Conservation (phyloP, 2,329 filamentous ascomycete species). For the Sporothrix inflata region DNA sequence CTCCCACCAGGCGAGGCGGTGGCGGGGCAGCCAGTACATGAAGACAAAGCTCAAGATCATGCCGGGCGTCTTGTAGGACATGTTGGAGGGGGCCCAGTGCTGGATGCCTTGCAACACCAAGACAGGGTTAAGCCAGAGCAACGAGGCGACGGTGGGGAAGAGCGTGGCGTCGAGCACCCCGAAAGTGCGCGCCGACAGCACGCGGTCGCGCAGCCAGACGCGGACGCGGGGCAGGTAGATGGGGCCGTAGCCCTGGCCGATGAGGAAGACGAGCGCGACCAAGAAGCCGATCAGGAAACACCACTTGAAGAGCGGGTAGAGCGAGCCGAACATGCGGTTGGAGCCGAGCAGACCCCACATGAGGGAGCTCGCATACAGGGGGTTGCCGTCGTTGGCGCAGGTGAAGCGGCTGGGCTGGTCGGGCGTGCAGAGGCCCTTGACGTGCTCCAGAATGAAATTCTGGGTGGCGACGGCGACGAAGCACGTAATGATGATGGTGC, state of each 20-base stretch:
- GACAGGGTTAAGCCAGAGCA: slow-evolving; percentile 48
- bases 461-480: slow-evolving; percentile 48
- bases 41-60: slow-evolving; percentile 48
- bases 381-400: slow-evolving; percentile 39
- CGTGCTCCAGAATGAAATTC: slow-evolving; percentile 47
- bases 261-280: slow-evolving; percentile 45
- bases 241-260: slow-evolving; percentile 42
- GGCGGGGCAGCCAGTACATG: slow-evolving; percentile 49
- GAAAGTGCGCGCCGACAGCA: slow-evolving; percentile 41
- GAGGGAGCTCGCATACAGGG: slow-evolving; percentile 40
- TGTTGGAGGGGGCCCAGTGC: slow-evolving; percentile 49
- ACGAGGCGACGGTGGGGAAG: slow-evolving; percentile 45
- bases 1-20: slow-evolving; percentile 48
- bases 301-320: slow-evolving; percentile 50
- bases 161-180: slow-evolving; percentile 43
- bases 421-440: slow-evolving; percentile 39
- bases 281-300: slow-evolving; percentile 48
- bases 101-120: slow-evolving; percentile 48
- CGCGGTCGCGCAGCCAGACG: slow-evolving; percentile 39
- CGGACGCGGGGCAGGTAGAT: slow-evolving; percentile 43
- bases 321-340: slow-evolving; percentile 46
- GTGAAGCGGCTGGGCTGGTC: slow-evolving; percentile 40
- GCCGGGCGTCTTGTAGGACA: slow-evolving; percentile 49
- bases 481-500: slow-evolving; percentile 48
- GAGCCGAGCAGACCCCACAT: slow-evolving; percentile 46